These are phyloP conservation scores for Hypsizygus marmoreus DNA, from an alignment of 768 basidiomycete genomes.

Conservation along the genomic window DNA sequence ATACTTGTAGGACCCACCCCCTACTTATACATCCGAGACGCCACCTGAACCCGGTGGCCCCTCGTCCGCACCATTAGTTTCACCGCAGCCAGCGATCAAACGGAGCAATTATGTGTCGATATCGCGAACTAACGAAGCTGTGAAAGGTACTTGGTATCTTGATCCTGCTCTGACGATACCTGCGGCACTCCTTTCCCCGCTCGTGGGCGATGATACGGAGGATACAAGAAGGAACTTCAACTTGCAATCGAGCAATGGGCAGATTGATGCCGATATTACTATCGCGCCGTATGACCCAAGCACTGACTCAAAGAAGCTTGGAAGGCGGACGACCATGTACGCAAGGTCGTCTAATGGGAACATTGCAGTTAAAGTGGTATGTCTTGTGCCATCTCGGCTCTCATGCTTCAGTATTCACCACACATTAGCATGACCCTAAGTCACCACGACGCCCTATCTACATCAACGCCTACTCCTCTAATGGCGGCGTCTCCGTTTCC, in stretches of 20 bases:
- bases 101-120: constrained; percentile 36
- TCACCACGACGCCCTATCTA: constrained; percentile 23
- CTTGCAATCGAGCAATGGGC: constrained; percentile 33
- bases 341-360: constrained; percentile 28
- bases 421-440: constrained; percentile 19
- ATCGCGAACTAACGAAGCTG: constrained; percentile 25
- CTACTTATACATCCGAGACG: constrained; percentile 16
- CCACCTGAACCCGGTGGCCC: constrained; percentile 1
- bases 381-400: constrained; percentile 1
- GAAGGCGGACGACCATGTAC: constrained; percentile 18
- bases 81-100: constrained; percentile 22
- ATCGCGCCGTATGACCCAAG: constrained; percentile 22
- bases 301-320: constrained; percentile 1
- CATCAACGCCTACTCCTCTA: constrained; percentile 20
- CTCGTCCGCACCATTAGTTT: not conserved
- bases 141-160: constrained; percentile 42
- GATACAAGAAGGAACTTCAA: constrained; percentile 39
- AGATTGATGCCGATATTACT: constrained; percentile 41
- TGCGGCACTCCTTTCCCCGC: constrained; percentile 36
- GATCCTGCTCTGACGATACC: constrained; percentile 46
- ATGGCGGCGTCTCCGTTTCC: constrained; percentile 33
- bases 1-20: constrained; percentile 19
- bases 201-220: constrained; percentile 35
- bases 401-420: not conserved
- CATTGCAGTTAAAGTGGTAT: constrained; percentile 24